Conservation (phyloP, 257 asterid species). For the Gentiana macrophylla region DNA sequence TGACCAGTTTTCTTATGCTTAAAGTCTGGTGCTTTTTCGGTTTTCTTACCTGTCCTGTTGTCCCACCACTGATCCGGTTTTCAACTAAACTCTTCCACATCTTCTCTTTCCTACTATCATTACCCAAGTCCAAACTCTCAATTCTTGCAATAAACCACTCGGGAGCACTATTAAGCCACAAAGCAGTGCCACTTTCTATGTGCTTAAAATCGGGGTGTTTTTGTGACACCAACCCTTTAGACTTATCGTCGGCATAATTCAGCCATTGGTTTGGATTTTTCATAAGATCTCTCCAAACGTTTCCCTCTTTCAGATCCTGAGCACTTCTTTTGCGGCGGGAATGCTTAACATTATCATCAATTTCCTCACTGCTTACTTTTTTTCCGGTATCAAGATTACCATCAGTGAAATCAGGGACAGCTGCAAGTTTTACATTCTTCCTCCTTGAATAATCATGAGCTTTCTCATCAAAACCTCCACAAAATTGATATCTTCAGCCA, state of each 20-base stretch:
- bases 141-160: constrained; percentile 44
- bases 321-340: too few relatives aligned
- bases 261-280: constrained; percentile 56
- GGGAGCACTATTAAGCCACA: constrained; percentile 61
- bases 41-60: too few relatives aligned
- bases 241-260: constrained; percentile 60
- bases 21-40: too few relatives aligned
- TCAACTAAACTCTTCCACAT: constrained; percentile 8
- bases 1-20: too few relatives aligned
- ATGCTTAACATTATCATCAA: constrained; percentile 9
- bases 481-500: constrained; percentile 55
- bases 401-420: background rate
- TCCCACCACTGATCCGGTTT: too few relatives aligned
- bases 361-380: constrained; percentile 16
- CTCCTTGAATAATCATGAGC: background rate
- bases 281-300: constrained; percentile 68
- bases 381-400: constrained; percentile 8
- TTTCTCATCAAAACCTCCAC: constrained; percentile 32
- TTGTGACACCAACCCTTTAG: constrained; percentile 39
- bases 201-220: constrained; percentile 74
- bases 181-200: constrained; percentile 32
- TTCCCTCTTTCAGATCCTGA: background rate
- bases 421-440: background rate
- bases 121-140: constrained; percentile 42
- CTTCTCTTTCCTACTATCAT: constrained; percentile 11